These are phyloP conservation scores for Globisporangium orthogonon DNA, from an alignment of 352 stramenopile genomes.

Conservation along the genomic window DNA sequence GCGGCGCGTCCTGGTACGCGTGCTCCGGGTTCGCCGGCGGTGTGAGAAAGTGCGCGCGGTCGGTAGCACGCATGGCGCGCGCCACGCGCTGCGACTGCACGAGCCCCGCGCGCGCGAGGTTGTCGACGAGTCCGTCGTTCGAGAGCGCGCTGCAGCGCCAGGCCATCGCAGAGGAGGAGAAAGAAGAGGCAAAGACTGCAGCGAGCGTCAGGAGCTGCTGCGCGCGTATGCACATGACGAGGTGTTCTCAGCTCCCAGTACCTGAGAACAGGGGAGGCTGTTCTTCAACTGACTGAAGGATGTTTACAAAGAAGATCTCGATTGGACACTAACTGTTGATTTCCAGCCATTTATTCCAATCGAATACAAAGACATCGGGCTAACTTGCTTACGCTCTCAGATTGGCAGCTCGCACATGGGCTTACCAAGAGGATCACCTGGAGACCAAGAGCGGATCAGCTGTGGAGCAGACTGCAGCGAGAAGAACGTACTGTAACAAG, in stretches of 20 bases:
- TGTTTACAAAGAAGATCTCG: neutral
- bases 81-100: constrained; percentile 56
- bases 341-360: neutral
- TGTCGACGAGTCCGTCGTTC: constrained; percentile 67
- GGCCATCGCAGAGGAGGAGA: constrained; percentile 24
- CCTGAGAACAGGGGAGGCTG: neutral
- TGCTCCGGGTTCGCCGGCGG: constrained; percentile 20
- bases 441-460: too few relatives aligned
- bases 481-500: too few relatives aligned
- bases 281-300: neutral
- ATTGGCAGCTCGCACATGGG: too few relatives aligned
- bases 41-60: constrained; percentile 56
- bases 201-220: neutral
- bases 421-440: too few relatives aligned
- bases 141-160: constrained; percentile 66
- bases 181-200: neutral
- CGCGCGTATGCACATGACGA: neutral
- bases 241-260: neutral
- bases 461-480: too few relatives aligned
- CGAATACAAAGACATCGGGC: neutral
- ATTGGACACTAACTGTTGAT: neutral
- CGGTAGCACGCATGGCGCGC: constrained; percentile 69
- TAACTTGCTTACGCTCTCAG: too few relatives aligned
- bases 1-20: constrained; percentile 79
- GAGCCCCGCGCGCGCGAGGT: constrained; percentile 58